phyloP scores from a whole-genome alignment of 2,329 filamentous ascomycete genomes.

The Aspergillus nomiae region DNA sequence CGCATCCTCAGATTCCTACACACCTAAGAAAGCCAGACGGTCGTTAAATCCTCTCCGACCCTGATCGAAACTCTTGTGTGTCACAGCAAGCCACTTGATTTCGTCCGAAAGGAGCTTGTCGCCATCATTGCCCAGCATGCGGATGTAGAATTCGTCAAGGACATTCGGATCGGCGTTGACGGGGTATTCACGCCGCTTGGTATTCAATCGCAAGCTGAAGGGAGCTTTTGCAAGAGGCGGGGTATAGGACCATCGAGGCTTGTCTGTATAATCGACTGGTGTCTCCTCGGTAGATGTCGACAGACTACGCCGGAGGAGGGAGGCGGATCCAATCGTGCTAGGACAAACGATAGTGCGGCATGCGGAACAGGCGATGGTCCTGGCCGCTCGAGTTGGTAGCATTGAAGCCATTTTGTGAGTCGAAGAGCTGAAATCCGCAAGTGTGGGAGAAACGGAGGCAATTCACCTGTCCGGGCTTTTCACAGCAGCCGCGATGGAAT shows the following conservation, averaged over 20 bases:
- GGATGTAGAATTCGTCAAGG: constrained; percentile 76
- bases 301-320: constrained; percentile 27
- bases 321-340: constrained; percentile 18
- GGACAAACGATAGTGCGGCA: constrained; percentile 29
- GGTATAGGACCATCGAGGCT: constrained; percentile 71
- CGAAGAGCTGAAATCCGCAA: constrained; percentile 14
- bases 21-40: constrained; percentile 84
- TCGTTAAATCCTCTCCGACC: constrained; percentile 94
- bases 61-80: constrained; percentile 98
- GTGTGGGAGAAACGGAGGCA: constrained; percentile 20
- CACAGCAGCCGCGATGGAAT: constrained; percentile 18
- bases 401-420: constrained; percentile 50
- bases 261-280: constrained; percentile 35
- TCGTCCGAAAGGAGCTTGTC: constrained; percentile 80
- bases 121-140: constrained; percentile 72
- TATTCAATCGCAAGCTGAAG: constrained; percentile 48
- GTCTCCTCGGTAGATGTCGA: constrained; percentile 32
- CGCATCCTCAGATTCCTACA: constrained; percentile 20
- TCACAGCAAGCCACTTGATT: constrained; percentile 94
- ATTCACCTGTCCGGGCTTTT: constrained; percentile 11
- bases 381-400: constrained; percentile 45
- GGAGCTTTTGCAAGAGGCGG: constrained; percentile 70
- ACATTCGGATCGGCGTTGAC: constrained; percentile 73
- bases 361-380: constrained; percentile 35
- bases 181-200: constrained; percentile 52